phyloP scores from a whole-genome alignment of 2,329 filamentous ascomycete species.

The Chaetothyriales sp. region DNA sequence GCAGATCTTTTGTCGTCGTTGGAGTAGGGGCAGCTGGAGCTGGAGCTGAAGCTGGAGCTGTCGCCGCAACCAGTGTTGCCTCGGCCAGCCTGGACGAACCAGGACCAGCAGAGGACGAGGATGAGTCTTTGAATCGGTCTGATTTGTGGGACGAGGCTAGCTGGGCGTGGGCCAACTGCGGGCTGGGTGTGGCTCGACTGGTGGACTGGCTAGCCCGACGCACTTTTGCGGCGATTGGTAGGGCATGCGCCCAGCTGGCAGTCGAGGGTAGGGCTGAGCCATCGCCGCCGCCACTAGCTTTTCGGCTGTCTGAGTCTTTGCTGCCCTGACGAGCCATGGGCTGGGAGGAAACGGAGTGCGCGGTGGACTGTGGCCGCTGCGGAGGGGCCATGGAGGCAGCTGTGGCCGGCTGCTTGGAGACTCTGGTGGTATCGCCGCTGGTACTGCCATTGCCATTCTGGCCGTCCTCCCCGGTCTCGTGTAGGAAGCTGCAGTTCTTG shows the following conservation, averaged over 20 bases:
- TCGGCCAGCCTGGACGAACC: not conserved
- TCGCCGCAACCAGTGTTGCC: not conserved
- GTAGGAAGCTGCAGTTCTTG: slow-evolving; percentile 92
- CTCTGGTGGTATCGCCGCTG: slow-evolving; percentile 22
- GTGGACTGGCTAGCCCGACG: slow-evolving; percentile 60
- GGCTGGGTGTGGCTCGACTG: slow-evolving; percentile 67
- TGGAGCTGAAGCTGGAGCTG: slow-evolving; percentile 19
- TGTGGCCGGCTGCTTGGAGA: slow-evolving; percentile 18
- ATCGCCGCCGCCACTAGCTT: slow-evolving; percentile 51
- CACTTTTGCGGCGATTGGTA: slow-evolving; percentile 48
- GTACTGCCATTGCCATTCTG: slow-evolving; percentile 14
- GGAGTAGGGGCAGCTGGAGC: slow-evolving; percentile 19
- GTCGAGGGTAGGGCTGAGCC: slow-evolving; percentile 83
- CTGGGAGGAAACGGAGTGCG: slow-evolving; percentile 33
- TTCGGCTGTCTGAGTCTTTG: slow-evolving; percentile 49
- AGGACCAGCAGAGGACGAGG: not conserved
- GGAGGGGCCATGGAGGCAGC: slow-evolving; percentile 22
- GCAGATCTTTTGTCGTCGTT: slow-evolving; percentile 4
- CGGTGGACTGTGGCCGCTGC: slow-evolving; percentile 21
- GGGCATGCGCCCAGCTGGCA: slow-evolving; percentile 74
- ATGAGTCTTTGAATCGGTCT: not conserved
- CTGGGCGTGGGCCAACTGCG: slow-evolving; percentile 42
- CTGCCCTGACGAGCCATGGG: slow-evolving; percentile 61
- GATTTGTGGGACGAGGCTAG: slow-evolving; percentile 20
- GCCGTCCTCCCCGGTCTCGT: slow-evolving; percentile 90